Evolutionary conservation across 768 basidiomycete species (phyloP).

Genomic region (Mycena capillaripes): DNA sequence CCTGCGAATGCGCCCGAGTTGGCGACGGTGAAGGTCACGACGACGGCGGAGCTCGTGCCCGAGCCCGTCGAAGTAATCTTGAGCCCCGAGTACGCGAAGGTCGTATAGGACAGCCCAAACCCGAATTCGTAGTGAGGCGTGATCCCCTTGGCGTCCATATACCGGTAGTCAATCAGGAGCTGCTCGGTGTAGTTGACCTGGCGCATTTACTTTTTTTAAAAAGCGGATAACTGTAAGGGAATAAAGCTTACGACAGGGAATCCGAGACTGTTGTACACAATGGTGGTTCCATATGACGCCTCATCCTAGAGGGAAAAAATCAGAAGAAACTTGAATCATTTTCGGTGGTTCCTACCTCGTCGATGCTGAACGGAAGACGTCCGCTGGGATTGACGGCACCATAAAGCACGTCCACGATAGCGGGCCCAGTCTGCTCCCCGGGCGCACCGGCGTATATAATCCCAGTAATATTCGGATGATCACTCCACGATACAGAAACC

Average conservation of each 20-base stretch:
- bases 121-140: constrained; percentile 76
- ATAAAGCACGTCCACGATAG: constrained; percentile 82
- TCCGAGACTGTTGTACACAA: constrained; percentile 54
- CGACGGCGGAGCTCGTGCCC: constrained; percentile 48
- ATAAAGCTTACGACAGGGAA: constrained; percentile 46
- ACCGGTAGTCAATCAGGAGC: constrained; percentile 76
- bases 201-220: background rate
- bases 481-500: constrained; percentile 78
- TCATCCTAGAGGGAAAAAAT: constrained; percentile 4
- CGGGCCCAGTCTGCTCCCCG: constrained; percentile 86
- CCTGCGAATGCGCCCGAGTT: constrained; percentile 66
- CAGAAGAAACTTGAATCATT: background rate
- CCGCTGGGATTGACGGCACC: constrained; percentile 84
- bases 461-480: constrained; percentile 79
- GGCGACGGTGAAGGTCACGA: constrained; percentile 54
- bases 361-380: constrained; percentile 79
- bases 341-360: constrained; percentile 57
- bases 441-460: constrained; percentile 44
- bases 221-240: constrained; percentile 14
- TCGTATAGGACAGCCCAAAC: constrained; percentile 82
- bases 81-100: constrained; percentile 72
- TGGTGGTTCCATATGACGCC: constrained; percentile 39
- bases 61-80: constrained; percentile 48
- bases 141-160: constrained; percentile 69
- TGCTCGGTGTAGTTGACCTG: constrained; percentile 79